phyloP scores from a whole-genome alignment of 2,329 filamentous ascomycete species.

The Ophiocordyceps robertsii region DNA sequence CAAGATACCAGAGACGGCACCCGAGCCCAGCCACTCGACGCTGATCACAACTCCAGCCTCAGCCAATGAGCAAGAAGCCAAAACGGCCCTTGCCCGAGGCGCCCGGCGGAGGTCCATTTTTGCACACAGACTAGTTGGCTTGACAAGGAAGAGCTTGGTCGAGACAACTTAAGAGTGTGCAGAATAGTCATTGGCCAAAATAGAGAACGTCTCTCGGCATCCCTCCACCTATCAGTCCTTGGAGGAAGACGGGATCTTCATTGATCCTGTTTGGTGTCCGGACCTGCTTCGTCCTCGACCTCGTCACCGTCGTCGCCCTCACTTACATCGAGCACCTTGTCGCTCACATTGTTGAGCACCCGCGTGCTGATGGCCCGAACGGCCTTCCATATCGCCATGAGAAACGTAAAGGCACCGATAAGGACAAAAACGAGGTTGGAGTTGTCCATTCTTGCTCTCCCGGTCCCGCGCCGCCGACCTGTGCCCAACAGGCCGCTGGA shows the following conservation, averaged over 20 bases:
- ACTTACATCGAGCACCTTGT: conserved; percentile 72
- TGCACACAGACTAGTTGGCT: conserved; percentile 97
- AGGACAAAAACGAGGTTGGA: conserved; percentile 69
- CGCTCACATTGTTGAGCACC: conserved; percentile 63
- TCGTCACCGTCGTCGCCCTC: conserved; percentile 42
- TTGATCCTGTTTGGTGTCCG: conserved; percentile 21
- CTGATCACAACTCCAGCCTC: conserved; percentile 17
- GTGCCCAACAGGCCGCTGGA: conserved; percentile 41
- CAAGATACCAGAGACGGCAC: conserved; percentile 15
- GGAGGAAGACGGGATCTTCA: conserved; percentile 6
- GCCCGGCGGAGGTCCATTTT: conserved; percentile 45
- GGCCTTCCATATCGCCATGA: conserved; percentile 74
- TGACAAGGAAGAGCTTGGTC: conserved; percentile 58
- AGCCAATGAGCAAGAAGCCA: conserved; percentile 23
- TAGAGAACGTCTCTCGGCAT: no score
- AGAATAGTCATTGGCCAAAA: conserved; percentile 17
- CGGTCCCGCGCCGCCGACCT: conserved; percentile 44
- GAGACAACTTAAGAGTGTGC: conserved; percentile 98
- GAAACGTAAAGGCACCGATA: conserved; percentile 67
- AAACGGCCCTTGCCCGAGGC: conserved; percentile 36
- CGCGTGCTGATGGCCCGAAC: conserved; percentile 61
- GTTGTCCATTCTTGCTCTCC: conserved; percentile 63
- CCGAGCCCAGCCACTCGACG: conserved; percentile 8
- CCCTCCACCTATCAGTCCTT: no score
- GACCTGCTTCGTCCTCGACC: conserved; percentile 27